Evolutionary conservation across 345 rosid species (phyloP), one percentile per base, ranked within the genome.

Genomic region (Schrenkiella parvula): DNA sequence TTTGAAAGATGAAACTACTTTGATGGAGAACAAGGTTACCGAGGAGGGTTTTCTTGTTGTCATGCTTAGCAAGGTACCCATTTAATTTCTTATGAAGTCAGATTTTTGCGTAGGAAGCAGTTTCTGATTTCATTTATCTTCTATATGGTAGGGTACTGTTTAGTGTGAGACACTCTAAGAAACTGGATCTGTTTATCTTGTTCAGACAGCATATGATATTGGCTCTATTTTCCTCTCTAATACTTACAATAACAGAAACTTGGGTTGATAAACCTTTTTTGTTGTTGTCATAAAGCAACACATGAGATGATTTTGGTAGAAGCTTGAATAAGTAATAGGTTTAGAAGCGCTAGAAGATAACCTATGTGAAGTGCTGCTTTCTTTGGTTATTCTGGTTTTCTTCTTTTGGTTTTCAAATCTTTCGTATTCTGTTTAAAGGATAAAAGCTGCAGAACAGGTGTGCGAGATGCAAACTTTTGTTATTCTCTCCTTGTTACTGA

Each of bases 1-100:
- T 52, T 82, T 95, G 88, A 92, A 95, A 79, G 99, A 95, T 50
- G 99, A 95, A 80, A 95, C 96, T 47, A 88, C 92, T 2, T 75
- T 95, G 52, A 84, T 83, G 2, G 93, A 89, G 29, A 95, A 88
- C 51, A 88, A 92, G 51, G 98, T 95, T 50, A 67, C 89, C 3
- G 99, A 95, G 62, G 96, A 92, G 78, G 99, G 98, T 19, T 95
- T 95, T 74, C 90, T 95, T 17, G 99, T 95, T 34, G 99, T 95
- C 65, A 95, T 95, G 99, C 99, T 95, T 59, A 95, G 98, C 85
- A 95, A 95, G 97, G 97, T 89, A 72, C 29, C 34, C 48, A 39
- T 4, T 12, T 25, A 1, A 0, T 41, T 56, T 77, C 21, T 21
- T 37, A 25, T 13, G 7, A 34, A 47, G 18, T 44, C 10, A 1